A percentile compares a stretch with the other conserved stretches of the same genome.
Evolutionary conservation across 2,329 filamentous ascomycete species (phyloP).

Genomic region (Annulohypoxylon truncatum): DNA sequence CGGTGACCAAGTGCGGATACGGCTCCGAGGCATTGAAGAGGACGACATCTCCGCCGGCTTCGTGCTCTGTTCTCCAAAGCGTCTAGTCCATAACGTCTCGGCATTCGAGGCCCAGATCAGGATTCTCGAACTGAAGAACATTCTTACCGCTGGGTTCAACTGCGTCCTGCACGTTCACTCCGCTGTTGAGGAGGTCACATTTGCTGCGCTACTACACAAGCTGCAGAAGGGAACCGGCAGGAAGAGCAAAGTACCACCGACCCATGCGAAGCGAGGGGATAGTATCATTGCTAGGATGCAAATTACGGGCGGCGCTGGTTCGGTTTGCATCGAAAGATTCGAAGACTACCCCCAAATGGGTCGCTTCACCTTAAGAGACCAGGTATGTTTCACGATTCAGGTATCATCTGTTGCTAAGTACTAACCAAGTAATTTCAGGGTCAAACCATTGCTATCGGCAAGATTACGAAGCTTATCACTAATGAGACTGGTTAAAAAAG

Average conservation of each 20-base stretch:
- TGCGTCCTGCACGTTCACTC: slow-evolving; percentile 98
- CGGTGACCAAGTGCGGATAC: slow-evolving; percentile 93
- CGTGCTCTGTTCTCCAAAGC: slow-evolving; percentile 93
- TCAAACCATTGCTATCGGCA: slow-evolving; percentile 99
- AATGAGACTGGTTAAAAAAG: slow-evolving; percentile 50
- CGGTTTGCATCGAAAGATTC: slow-evolving; percentile 92
- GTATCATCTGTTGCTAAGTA: slow-evolving; percentile 29
- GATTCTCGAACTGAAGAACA: slow-evolving; percentile 93
- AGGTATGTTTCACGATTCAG: slow-evolving; percentile 64
- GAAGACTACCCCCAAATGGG: slow-evolving; percentile 96
- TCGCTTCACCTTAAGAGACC: slow-evolving; percentile 88
- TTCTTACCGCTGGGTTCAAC: slow-evolving; percentile 94
- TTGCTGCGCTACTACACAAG: slow-evolving; percentile 88
- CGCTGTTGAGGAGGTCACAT: slow-evolving; percentile 97
- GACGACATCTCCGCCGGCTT: slow-evolving; percentile 97
- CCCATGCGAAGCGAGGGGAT: slow-evolving; percentile 84
- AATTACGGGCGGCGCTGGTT: slow-evolving; percentile 84
- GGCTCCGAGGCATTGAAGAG: slow-evolving; percentile 94
- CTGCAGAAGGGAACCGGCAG: slow-evolving; percentile 93
- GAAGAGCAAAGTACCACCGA: slow-evolving; percentile 92
- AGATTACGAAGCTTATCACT: slow-evolving; percentile 88
- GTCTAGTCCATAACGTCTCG: slow-evolving; percentile 88
- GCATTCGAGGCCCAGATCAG: slow-evolving; percentile 97
- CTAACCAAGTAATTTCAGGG: slow-evolving; percentile 67
- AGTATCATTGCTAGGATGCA: slow-evolving; percentile 94